phyloP scores from a whole-genome alignment of 768 basidiomycete species.

The Leccinum imitatum region DNA sequence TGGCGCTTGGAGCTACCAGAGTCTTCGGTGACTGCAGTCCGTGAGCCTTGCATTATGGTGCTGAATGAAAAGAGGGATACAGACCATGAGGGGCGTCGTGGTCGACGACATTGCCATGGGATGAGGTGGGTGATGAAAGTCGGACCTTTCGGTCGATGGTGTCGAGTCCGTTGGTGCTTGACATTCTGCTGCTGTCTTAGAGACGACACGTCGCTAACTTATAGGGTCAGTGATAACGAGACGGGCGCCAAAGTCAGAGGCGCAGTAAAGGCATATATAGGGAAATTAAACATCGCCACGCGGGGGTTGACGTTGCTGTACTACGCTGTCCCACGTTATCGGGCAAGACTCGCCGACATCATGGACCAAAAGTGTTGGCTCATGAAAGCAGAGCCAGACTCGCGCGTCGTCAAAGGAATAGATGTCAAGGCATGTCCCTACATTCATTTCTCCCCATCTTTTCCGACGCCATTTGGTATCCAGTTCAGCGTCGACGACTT shows the following conservation, averaged over 20 bases:
- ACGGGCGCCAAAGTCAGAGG: not conserved
- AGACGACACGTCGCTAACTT: conserved; percentile 3
- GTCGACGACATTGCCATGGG: conserved; percentile 67
- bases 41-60: conserved; percentile 12
- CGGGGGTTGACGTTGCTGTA: too few species aligned
- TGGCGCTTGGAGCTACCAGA: conserved; percentile 35
- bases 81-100: conserved; percentile 66
- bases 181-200: conserved; percentile 18
- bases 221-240: conserved; percentile 11
- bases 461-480: not conserved
- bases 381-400: conserved; percentile 85
- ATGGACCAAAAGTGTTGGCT: conserved; percentile 52
- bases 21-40: conserved; percentile 63
- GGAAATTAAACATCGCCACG: too few species aligned
- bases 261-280: not conserved
- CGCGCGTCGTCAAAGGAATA: conserved; percentile 80
- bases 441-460: not conserved
- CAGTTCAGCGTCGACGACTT: conserved; percentile 90
- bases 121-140: conserved; percentile 39
- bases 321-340: not conserved
- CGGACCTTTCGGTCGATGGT: conserved; percentile 53
- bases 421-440: conserved; percentile 66
- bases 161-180: conserved; percentile 21
- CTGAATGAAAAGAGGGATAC: conserved; percentile 18
- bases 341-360: conserved; percentile 3